Percentiles rank a stretch among this genome's conserved stretches.
phyloP scores from a whole-genome alignment of 179 eudicot genomes.

The Silene coronaria region DNA sequence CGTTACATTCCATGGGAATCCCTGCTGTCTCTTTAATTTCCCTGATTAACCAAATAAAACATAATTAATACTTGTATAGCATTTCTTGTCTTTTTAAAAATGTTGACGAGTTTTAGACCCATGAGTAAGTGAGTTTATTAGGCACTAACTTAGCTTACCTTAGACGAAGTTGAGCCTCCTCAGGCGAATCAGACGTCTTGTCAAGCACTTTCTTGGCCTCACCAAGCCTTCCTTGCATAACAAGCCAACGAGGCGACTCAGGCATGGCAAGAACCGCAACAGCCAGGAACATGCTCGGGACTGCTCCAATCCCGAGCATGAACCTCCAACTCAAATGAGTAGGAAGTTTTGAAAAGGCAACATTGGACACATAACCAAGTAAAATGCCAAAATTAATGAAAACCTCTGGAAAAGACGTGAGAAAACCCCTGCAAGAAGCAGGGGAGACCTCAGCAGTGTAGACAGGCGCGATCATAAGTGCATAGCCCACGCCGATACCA shows the following conservation, averaged over 20 bases:
- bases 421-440: conserved; percentile 52
- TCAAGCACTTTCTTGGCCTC: conserved; percentile 49
- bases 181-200: conserved; percentile 46
- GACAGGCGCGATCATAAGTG: conserved; percentile 78
- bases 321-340: conserved; percentile 52
- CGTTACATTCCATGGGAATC: conserved; percentile 42
- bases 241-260: conserved; percentile 73
- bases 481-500: conserved; percentile 67
- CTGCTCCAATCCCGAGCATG: conserved; percentile 65
- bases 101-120: no score
- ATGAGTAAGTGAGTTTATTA: no score
- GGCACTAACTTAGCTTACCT: conserved; percentile 13
- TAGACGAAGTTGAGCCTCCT: conserved; percentile 47
- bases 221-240: conserved; percentile 52
- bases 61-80: no score
- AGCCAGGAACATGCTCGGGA: conserved; percentile 48
- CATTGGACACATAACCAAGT: conserved; percentile 47
- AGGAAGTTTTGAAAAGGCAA: conserved; percentile 50
- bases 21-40: conserved; percentile 66
- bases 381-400: conserved; percentile 55
- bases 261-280: conserved; percentile 62
- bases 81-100: no score
- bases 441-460: conserved; percentile 77
- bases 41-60: no score
- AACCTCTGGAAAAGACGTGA: conserved; percentile 69